A percentile compares a stretch with the other conserved stretches of the same genome.
phyloP scores from a whole-genome alignment of 2,329 filamentous ascomycete species.

The Truncatella angustata region DNA sequence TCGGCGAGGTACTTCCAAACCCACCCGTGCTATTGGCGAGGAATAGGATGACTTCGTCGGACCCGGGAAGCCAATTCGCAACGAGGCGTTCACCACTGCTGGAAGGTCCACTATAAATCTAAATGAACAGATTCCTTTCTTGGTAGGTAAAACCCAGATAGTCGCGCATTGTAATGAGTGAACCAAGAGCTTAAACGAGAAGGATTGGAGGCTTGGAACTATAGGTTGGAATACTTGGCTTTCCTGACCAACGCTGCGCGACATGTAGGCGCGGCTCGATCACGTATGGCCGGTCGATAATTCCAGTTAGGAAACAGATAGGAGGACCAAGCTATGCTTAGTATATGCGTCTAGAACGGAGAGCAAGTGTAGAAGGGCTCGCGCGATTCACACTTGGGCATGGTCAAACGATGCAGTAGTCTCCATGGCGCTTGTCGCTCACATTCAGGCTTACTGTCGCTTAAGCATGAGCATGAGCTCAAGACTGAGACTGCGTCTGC shows the following conservation, averaged over 20 bases:
- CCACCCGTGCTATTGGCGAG: background rate
- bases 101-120: background rate
- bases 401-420: background rate
- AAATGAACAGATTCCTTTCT: conserved; percentile 6
- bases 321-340: background rate
- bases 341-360: background rate
- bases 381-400: background rate
- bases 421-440: background rate
- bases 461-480: background rate
- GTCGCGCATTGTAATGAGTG: background rate
- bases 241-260: background rate
- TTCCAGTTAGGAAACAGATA: conserved; percentile 9
- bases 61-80: background rate
- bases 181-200: background rate
- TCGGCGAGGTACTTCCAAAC: background rate
- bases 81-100: conserved; percentile 1
- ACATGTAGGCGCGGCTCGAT: background rate
- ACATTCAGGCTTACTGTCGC: no score
- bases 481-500: background rate
- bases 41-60: background rate
- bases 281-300: background rate
- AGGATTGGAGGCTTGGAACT: background rate
- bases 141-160: conserved; percentile 5
- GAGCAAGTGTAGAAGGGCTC: background rate
- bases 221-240: background rate